These are phyloP conservation scores for Nakaseomyces glabratus DNA, from an alignment of 1,139 yeast species.

Conservation along the genomic window DNA sequence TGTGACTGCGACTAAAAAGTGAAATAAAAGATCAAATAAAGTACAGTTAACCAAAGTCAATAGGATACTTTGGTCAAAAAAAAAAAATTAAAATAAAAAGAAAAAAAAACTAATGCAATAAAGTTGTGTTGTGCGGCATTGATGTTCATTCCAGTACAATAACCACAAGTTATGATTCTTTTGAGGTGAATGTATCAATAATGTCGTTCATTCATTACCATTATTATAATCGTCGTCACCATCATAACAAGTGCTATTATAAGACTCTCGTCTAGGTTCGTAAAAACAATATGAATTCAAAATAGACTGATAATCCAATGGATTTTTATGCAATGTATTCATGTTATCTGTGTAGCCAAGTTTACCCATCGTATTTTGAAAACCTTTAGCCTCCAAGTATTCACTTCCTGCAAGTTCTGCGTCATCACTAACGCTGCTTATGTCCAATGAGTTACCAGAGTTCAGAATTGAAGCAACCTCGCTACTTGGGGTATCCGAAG, in stretches of 20 bases:
- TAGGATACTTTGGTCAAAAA: no score
- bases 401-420: background rate
- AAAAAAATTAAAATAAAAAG: no score
- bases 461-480: slow-evolving; percentile 3
- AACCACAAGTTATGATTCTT: no score
- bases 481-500: slow-evolving; percentile 4
- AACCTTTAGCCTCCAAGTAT: no score
- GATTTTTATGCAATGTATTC: background rate
- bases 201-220: no score
- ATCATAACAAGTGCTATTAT: slow-evolving; percentile 7
- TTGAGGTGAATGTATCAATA: no score
- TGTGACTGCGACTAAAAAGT: no score
- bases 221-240: slow-evolving; percentile 4
- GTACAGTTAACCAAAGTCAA: no score
- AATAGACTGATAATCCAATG: slow-evolving; percentile 4
- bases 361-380: background rate
- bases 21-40: no score
- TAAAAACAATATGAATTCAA: slow-evolving; percentile 5
- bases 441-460: background rate
- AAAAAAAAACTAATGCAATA: no score
- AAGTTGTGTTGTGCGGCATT: no score
- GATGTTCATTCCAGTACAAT: no score
- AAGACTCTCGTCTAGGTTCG: slow-evolving; percentile 7
- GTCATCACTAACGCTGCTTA: slow-evolving; percentile 4
- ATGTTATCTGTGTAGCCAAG: background rate